Evolutionary conservation across 1,139 yeast species (phyloP), one percentile per base, ranked within the genome.

Genomic region (Hansenula sp.): DNA sequence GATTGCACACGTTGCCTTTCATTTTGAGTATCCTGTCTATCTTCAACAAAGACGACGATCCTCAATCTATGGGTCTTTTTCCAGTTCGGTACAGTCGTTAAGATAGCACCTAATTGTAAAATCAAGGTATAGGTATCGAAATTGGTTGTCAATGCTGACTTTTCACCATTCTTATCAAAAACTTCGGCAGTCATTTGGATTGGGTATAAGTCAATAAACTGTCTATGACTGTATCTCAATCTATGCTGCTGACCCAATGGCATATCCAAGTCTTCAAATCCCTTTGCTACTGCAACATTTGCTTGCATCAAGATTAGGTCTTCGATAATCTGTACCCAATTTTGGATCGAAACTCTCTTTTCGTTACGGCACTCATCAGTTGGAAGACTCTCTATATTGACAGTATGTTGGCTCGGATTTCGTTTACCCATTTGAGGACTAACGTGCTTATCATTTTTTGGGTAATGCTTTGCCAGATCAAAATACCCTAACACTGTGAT

Each of bases 91-190:
- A 93, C 99, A 0, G 98, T 90, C 10, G 87, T 80, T 49, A 93
- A 67, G 51, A 93, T 91, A 1, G 96, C 95, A 3, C 98, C 99
- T 50, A 93, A 70, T 58, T 93, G 99, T 47, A 93, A 68, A 53
- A 93, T 93, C 58, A 93, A 74, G 0, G 98, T 91, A 59, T 90
- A 93, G 0, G 99, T 93, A 61, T 93, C 99, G 60, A 93, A 89
- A 59, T 93, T 93, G 1, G 96, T 88, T 0, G 96, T 84, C 48
- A 84, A 62, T 1, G 88, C 82, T 15, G 86, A 78, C 46, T 79
- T 77, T 21, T 69, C 71, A 9, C 93, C 93, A 46, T 77, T 74
- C 33, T 75, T 77, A 44, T 81, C 77, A 41, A 77, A 74, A 46
- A 85, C 77, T 42, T 83, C 80, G 1, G 95, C 93, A 6, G 95